phyloP scores from a whole-genome alignment of 192 early-diverging fungal genomes.

The Borealophlyctis nickersoniae region DNA sequence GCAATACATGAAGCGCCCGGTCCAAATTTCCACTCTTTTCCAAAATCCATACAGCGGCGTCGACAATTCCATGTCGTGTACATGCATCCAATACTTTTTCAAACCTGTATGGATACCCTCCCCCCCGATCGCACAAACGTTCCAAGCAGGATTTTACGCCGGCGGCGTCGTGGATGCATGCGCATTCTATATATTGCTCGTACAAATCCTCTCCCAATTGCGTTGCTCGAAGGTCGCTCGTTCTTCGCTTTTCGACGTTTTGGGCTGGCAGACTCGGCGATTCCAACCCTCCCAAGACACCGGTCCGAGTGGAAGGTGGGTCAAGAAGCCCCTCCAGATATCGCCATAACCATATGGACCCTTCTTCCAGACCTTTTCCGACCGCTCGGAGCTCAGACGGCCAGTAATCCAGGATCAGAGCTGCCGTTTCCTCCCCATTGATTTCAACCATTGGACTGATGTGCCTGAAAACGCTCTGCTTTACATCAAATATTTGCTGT shows the following conservation, averaged over 20 bases:
- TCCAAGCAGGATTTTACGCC: conserved; percentile 28
- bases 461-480: conserved; percentile 20
- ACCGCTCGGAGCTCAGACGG: conserved; percentile 25
- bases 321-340: conserved; percentile 35
- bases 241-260: too few relatives aligned
- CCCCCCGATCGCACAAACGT: conserved; percentile 9
- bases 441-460: conserved; percentile 22
- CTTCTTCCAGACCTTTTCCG: too few relatives aligned
- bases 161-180: conserved; percentile 23
- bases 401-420: conserved; percentile 25
- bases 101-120: conserved; percentile 35
- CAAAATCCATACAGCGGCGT: conserved; percentile 40
- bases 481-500: conserved; percentile 14
- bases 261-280: too few relatives aligned
- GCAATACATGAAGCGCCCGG: conserved; percentile 29
- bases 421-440: conserved; percentile 24
- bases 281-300: too few relatives aligned
- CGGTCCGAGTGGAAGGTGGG: too few relatives aligned
- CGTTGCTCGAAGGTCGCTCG: too few relatives aligned
- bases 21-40: conserved; percentile 32
- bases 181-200: conserved; percentile 32
- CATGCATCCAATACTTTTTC: conserved; percentile 30
- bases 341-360: too few relatives aligned
- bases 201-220: conserved; percentile 18
- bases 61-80: conserved; percentile 19